Evolutionary conservation across 495 filamentous ascomycete genomes (phyloP).

Genomic region (Neurospora intermedia): DNA sequence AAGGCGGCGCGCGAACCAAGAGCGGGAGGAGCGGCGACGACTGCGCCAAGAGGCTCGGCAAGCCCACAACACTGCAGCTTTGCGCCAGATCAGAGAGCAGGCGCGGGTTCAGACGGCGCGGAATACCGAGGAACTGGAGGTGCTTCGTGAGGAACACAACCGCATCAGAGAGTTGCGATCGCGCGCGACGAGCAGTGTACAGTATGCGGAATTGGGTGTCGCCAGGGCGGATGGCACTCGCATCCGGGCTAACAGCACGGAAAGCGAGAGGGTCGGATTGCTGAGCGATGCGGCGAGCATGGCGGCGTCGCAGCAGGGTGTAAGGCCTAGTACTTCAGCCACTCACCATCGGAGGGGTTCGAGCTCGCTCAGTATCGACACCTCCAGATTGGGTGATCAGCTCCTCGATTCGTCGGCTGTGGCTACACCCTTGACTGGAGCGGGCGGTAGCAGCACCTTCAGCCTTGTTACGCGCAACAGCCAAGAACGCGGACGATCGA

Average conservation of each 20-base stretch:
- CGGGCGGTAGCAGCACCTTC: conserved; percentile 11
- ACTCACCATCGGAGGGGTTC: conserved; percentile 30
- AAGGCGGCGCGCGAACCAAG: conserved; percentile 62
- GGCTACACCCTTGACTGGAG: conserved; percentile 3
- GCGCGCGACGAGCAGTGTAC: conserved; percentile 68
- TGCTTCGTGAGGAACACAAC: conserved; percentile 57
- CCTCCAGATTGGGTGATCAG: conserved; percentile 9
- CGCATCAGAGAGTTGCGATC: conserved; percentile 53
- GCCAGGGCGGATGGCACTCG: conserved; percentile 83
- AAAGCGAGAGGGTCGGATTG: conserved; percentile 65
- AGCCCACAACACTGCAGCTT: conserved; percentile 51
- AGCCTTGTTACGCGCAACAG: conserved; percentile 6
- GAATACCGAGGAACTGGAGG: conserved; percentile 28
- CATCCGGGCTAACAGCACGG: conserved; percentile 67
- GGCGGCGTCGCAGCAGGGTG: conserved; percentile 8
- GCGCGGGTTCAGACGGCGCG: conserved; percentile 27
- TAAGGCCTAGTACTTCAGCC: background rate
- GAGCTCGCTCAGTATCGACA: conserved; percentile 41
- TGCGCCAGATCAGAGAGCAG: conserved; percentile 46
- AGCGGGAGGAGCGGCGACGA: conserved; percentile 62
- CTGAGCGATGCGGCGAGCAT: conserved; percentile 61
- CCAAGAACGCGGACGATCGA: background rate
- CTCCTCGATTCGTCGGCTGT: conserved; percentile 13
- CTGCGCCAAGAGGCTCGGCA: conserved; percentile 57
- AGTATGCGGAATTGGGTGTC: conserved; percentile 76